phyloP scores from a whole-genome alignment of 2,329 filamentous ascomycete genomes.

The Stachybotrys elegans region DNA sequence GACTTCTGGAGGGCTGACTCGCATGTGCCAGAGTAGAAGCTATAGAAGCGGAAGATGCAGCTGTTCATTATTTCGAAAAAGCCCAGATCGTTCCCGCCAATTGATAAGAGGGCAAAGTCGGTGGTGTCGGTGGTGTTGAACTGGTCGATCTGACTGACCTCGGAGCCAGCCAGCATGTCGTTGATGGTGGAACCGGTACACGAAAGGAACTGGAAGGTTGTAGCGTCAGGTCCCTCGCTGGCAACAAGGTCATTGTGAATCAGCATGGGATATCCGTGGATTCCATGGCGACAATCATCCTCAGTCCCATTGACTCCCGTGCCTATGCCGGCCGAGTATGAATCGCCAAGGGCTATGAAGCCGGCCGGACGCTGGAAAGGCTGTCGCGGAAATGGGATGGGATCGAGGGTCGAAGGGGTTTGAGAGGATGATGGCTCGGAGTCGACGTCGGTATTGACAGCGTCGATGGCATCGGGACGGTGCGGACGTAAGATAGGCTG shows the following conservation, averaged over 20 bases:
- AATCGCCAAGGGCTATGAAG: slow-evolving; percentile 40
- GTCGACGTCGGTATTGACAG: background rate
- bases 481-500: background rate
- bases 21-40: slow-evolving; percentile 42
- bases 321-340: slow-evolving; percentile 44
- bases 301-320: slow-evolving; percentile 35
- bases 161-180: slow-evolving; percentile 31
- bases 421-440: too few relatives aligned
- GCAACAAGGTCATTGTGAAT: slow-evolving; percentile 31
- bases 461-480: too few relatives aligned
- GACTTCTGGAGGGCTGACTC: slow-evolving; percentile 31
- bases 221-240: slow-evolving; percentile 17
- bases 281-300: slow-evolving; percentile 35
- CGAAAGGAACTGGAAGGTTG: slow-evolving; percentile 38
- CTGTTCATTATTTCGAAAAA: slow-evolving; percentile 46
- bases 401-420: too few relatives aligned
- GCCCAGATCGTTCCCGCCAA: slow-evolving; percentile 44
- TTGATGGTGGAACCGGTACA: slow-evolving; percentile 39
- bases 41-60: slow-evolving; percentile 45
- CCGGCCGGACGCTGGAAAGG: slow-evolving; percentile 16
- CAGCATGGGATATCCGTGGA: slow-evolving; percentile 35
- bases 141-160: slow-evolving; percentile 34
- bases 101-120: slow-evolving; percentile 40
- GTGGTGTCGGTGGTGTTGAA: slow-evolving; percentile 31
- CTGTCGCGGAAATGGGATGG: slow-evolving; percentile 7